Evolutionary conservation across 371 early-diverging fungal species (phyloP).

Genomic region (Nematocida displodere): DNA sequence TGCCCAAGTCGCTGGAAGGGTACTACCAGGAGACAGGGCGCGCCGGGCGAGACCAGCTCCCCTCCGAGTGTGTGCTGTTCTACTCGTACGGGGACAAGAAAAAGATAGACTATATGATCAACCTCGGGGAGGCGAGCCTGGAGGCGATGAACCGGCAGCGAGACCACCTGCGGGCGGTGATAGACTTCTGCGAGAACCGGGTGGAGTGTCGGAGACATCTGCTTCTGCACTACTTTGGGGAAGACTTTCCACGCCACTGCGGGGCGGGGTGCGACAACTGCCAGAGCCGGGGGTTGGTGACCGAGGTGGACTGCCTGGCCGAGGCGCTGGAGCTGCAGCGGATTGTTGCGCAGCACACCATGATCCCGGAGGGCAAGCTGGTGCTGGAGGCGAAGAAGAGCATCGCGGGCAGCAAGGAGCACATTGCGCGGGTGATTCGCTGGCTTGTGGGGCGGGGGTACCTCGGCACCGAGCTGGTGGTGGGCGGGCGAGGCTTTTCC

Average conservation of each 20-base stretch:
- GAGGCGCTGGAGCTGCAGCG: slow-evolving; percentile 50
- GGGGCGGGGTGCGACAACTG: slow-evolving; percentile 88
- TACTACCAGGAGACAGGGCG: slow-evolving; percentile 99
- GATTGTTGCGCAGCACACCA: slow-evolving; percentile 57
- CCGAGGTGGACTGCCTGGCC: slow-evolving; percentile 49
- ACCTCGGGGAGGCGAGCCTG: slow-evolving; percentile 72
- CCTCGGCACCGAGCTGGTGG: slow-evolving; percentile 54
- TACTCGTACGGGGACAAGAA: slow-evolving; percentile 76
- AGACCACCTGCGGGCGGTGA: slow-evolving; percentile 77
- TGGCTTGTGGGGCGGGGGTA: slow-evolving; percentile 53
- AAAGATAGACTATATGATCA: slow-evolving; percentile 72
- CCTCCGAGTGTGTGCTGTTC: slow-evolving; percentile 77
- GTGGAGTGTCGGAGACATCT: slow-evolving; percentile 82
- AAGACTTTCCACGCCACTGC: slow-evolving; percentile 71
- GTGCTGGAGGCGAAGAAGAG: slow-evolving; percentile 75
- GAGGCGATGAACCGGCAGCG: slow-evolving; percentile 67
- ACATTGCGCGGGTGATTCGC: slow-evolving; percentile 51
- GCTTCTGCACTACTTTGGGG: slow-evolving; percentile 87
- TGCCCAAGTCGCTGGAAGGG: slow-evolving; percentile 88
- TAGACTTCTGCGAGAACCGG: slow-evolving; percentile 84
- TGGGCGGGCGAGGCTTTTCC: slow-evolving; percentile 52
- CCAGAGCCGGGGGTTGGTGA: slow-evolving; percentile 35
- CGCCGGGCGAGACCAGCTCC: slow-evolving; percentile 88
- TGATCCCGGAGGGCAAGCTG: slow-evolving; percentile 71
- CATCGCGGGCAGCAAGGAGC: slow-evolving; percentile 63